A percentile compares a stretch with the other conserved stretches of the same genome.
Conservation (phyloP, 805 yeast genomes). For the Jamesozyma gamospora region DNA sequence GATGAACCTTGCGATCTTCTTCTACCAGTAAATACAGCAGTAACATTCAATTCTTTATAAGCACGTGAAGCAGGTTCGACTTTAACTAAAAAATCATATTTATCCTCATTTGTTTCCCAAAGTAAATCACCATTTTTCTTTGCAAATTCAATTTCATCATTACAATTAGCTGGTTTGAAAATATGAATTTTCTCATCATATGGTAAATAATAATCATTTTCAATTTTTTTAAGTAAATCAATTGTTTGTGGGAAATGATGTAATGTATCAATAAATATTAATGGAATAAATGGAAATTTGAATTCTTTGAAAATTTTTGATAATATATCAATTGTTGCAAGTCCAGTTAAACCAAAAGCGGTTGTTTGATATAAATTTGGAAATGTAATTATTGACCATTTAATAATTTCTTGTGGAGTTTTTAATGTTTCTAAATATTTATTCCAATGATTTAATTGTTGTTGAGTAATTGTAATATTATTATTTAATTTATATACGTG, state of each 20-base stretch:
- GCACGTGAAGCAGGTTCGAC: slow-evolving; percentile 91
- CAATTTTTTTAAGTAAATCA: slow-evolving; percentile 54
- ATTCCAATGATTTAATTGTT: slow-evolving; percentile 60
- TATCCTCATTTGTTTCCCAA: slow-evolving; percentile 75
- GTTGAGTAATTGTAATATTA: slow-evolving; percentile 33
- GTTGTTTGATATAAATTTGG: slow-evolving; percentile 84
- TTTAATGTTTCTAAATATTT: slow-evolving; percentile 38
- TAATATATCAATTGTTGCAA: slow-evolving; percentile 78
- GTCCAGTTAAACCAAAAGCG: slow-evolving; percentile 89
- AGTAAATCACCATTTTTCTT: slow-evolving; percentile 59
- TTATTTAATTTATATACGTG: slow-evolving; percentile 21
- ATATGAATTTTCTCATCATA: slow-evolving; percentile 40
- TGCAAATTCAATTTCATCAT: slow-evolving; percentile 53
- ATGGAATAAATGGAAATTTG: slow-evolving; percentile 36
- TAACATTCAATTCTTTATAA: slow-evolving; percentile 58
- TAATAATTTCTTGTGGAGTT: slow-evolving; percentile 61
- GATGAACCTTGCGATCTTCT: slow-evolving; percentile 85
- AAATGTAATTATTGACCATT: slow-evolving; percentile 77
- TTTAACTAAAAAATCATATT: slow-evolving; percentile 78
- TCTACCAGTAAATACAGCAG: slow-evolving; percentile 86
- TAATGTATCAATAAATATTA: slow-evolving; percentile 81
- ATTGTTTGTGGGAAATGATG: slow-evolving; percentile 93
- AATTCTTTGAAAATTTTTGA: slow-evolving; percentile 36
- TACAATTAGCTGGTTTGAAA: slow-evolving; percentile 53
- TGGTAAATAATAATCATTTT: slow-evolving; percentile 38